Percentiles rank a stretch among this genome's conserved stretches.
Conservation (phyloP, 2,329 filamentous ascomycete genomes). For the Zymoseptoria crescenta region DNA sequence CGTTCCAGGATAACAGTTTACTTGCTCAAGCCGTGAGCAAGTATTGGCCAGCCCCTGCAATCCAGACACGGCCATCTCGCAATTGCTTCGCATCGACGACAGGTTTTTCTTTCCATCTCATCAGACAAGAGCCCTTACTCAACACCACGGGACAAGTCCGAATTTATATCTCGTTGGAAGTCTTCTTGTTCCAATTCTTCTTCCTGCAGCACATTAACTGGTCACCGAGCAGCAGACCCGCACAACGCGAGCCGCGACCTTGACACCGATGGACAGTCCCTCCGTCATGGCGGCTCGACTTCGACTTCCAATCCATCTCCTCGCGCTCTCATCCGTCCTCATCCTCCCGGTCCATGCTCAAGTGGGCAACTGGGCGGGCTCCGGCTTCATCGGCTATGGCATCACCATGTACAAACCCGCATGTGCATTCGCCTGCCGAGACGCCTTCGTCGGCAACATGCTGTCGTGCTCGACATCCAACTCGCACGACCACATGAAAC, state of each 20-base stretch:
- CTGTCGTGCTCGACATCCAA: conserved; percentile 9
- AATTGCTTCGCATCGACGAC: background rate
- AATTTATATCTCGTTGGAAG: too few species aligned
- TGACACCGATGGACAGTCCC: background rate
- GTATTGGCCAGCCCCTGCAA: background rate
- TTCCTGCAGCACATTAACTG: too few species aligned
- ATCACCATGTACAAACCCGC: conserved; percentile 20
- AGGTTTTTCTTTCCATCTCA: background rate
- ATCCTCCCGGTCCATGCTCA: background rate
- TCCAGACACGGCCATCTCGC: background rate
- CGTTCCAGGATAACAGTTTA: background rate
- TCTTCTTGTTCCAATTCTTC: too few species aligned
- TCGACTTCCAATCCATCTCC: background rate
- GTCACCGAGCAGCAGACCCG: too few species aligned
- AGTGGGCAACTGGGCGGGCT: background rate
- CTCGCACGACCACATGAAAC: conserved; percentile 3
- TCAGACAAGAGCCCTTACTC: too few species aligned
- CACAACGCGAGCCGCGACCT: background rate
- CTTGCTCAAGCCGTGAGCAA: background rate
- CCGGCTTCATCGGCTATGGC: conserved; percentile 18
- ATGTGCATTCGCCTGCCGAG: conserved; percentile 19
- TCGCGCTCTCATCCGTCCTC: background rate
- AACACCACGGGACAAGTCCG: too few species aligned
- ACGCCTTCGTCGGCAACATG: conserved; percentile 8
- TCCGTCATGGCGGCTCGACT: background rate